Conservation (phyloP, 2,329 filamentous ascomycete genomes). For the Cladosporium sp. region DNA sequence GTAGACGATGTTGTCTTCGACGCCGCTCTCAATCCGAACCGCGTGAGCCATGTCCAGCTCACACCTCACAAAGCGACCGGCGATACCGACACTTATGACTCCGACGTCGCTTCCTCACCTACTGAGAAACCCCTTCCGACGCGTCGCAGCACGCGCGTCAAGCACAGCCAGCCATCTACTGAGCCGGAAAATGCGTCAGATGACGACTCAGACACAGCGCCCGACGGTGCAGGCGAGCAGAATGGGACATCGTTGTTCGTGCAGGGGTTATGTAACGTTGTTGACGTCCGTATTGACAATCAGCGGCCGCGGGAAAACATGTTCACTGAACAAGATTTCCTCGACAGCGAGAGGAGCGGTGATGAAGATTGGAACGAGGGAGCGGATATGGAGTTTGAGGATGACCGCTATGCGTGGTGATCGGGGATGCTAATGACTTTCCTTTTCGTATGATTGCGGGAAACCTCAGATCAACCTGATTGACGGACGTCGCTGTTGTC, state of each 20-base stretch:
- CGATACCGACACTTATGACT: constrained; percentile 22
- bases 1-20: constrained; percentile 11
- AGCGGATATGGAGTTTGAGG: constrained; percentile 44
- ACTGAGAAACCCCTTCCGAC: constrained; percentile 12
- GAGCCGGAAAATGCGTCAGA: constrained; percentile 18
- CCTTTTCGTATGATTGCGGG: neutral
- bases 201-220: constrained; percentile 27
- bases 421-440: neutral
- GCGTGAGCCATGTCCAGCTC: constrained; percentile 21
- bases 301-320: constrained; percentile 63
- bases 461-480: neutral
- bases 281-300: constrained; percentile 70
- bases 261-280: constrained; percentile 65
- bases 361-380: constrained; percentile 55
- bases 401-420: constrained; percentile 35
- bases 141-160: constrained; percentile 28
- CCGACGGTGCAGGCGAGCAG: constrained; percentile 28
- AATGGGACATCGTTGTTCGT: constrained; percentile 33
- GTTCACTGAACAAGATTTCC: constrained; percentile 66
- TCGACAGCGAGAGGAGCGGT: constrained; percentile 54
- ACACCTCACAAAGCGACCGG: constrained; percentile 20
- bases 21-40: constrained; percentile 14
- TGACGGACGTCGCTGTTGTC: too few species aligned
- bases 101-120: constrained; percentile 12
- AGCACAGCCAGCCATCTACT: constrained; percentile 14